Percentiles rank a stretch among this genome's conserved stretches.
Evolutionary conservation across 1,139 yeast species (phyloP).

Genomic region (Scheffersomyces insectosa): DNA sequence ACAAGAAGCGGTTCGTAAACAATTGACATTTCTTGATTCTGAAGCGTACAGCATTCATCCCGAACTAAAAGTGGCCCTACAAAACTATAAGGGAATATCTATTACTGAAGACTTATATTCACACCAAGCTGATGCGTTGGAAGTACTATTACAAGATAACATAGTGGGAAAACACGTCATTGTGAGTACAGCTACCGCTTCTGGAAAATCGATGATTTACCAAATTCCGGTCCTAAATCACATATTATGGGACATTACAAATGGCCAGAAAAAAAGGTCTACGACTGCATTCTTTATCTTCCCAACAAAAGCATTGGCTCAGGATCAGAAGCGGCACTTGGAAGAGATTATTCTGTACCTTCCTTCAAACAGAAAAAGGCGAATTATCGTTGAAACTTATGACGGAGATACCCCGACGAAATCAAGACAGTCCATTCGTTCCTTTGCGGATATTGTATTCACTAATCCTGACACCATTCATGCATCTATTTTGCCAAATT

Average conservation of each 20-base stretch:
- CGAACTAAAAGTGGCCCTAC: constrained; percentile 44
- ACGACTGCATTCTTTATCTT: constrained; percentile 81
- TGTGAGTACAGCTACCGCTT: constrained; percentile 89
- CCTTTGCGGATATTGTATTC: constrained; percentile 74
- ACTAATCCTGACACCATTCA: constrained; percentile 96
- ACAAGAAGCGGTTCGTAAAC: constrained; percentile 17
- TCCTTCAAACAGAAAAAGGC: constrained; percentile 30
- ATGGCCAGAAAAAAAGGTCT: constrained; percentile 18
- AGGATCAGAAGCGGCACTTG: constrained; percentile 86
- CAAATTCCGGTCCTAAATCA: constrained; percentile 80
- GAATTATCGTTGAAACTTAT: constrained; percentile 67
- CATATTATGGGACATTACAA: constrained; percentile 42
- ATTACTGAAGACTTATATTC: constrained; percentile 57
- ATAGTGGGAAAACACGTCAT: constrained; percentile 61
- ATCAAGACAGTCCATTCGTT: constrained; percentile 53
- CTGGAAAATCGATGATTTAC: constrained; percentile 91
- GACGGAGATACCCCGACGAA: constrained; percentile 86
- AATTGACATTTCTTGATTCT: constrained; percentile 35
- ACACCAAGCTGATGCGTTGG: constrained; percentile 81
- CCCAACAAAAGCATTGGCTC: constrained; percentile 97
- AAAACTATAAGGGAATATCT: constrained; percentile 48
- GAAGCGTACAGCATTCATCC: constrained; percentile 44
- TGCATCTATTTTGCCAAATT: constrained; percentile 76
- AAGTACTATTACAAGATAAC: constrained; percentile 42
- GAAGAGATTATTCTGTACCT: constrained; percentile 54